Conservation (phyloP, 1,284 basidiomycete genomes). For the Termitomyces sp. region DNA sequence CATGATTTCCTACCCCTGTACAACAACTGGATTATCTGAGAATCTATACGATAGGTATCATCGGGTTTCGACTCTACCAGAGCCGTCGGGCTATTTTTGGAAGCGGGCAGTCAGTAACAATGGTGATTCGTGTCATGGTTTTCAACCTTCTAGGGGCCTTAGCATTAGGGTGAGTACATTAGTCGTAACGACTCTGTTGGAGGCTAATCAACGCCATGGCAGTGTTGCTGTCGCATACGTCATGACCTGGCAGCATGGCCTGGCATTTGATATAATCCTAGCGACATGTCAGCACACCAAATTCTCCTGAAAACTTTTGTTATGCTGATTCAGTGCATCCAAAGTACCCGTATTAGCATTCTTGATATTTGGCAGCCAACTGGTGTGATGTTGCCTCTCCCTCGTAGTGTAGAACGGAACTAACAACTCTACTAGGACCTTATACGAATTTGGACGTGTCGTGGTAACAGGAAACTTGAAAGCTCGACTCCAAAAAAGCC, state of each 20-base stretch:
- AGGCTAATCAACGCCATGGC: background rate
- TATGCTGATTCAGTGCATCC: background rate
- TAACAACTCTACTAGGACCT: slow-evolving; percentile 18
- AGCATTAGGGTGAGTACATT: slow-evolving; percentile 17
- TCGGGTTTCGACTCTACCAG: slow-evolving; percentile 17
- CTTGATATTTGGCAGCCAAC: slow-evolving; percentile 26
- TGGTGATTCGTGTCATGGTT: slow-evolving; percentile 24
- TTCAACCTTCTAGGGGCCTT: slow-evolving; percentile 23
- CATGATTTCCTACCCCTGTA: background rate
- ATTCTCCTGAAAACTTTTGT: background rate
- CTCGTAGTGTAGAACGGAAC: background rate
- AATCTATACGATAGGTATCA: slow-evolving; percentile 7
- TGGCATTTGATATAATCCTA: slow-evolving; percentile 22
- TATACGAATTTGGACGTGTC: slow-evolving; percentile 19
- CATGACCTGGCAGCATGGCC: slow-evolving; percentile 15
- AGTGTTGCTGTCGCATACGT: slow-evolving; percentile 18
- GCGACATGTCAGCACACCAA: slow-evolving; percentile 20
- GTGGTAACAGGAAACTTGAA: background rate
- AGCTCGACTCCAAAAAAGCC: background rate
- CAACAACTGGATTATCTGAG: background rate
- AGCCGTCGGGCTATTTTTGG: slow-evolving; percentile 17
- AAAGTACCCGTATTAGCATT: slow-evolving; percentile 25
- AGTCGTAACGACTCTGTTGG: background rate
- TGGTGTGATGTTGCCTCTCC: slow-evolving; percentile 13
- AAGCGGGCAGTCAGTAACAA: slow-evolving; percentile 21